A percentile compares a stretch with the other conserved stretches of the same genome.
Conservation (phyloP, 2,329 filamentous ascomycete genomes). For the Corynespora cassiicola region DNA sequence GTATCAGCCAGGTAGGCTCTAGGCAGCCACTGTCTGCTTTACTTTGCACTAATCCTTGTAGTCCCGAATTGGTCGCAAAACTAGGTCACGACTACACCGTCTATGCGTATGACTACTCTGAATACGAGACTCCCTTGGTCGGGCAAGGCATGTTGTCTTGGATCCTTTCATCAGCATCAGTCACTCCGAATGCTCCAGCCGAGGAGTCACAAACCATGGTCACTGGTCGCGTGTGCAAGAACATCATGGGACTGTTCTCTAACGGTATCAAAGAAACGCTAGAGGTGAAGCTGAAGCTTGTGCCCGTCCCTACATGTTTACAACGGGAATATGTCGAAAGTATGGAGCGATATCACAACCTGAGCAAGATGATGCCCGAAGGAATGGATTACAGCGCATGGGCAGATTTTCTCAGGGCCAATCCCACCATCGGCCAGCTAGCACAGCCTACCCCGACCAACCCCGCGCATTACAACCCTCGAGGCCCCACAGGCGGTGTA, state of each 20-base stretch:
- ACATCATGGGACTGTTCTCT: conserved; percentile 81
- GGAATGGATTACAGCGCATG: conserved; percentile 77
- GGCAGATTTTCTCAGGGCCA: conserved; percentile 77
- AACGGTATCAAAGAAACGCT: conserved; percentile 85
- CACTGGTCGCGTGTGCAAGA: conserved; percentile 89
- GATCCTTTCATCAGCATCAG: conserved; percentile 69
- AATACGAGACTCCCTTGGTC: conserved; percentile 89
- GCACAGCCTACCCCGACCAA: conserved; percentile 30
- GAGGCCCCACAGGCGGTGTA: conserved; percentile 32
- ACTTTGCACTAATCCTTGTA: conserved; percentile 55
- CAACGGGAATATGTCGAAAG: conserved; percentile 67
- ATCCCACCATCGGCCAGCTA: conserved; percentile 56
- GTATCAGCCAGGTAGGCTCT: conserved; percentile 64
- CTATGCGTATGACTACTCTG: conserved; percentile 95
- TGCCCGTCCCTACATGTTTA: conserved; percentile 72
- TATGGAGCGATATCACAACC: conserved; percentile 66
- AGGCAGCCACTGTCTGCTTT: not conserved
- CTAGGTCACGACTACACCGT: conserved; percentile 87
- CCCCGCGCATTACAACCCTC: conserved; percentile 23
- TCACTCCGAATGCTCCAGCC: conserved; percentile 60
- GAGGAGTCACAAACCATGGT: conserved; percentile 74
- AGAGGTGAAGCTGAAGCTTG: conserved; percentile 89
- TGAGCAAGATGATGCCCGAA: conserved; percentile 63
- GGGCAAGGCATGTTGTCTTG: conserved; percentile 95
- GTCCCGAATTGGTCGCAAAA: conserved; percentile 83